phyloP scores from a whole-genome alignment of 441 rosid species.

The Erodium texanum region DNA sequence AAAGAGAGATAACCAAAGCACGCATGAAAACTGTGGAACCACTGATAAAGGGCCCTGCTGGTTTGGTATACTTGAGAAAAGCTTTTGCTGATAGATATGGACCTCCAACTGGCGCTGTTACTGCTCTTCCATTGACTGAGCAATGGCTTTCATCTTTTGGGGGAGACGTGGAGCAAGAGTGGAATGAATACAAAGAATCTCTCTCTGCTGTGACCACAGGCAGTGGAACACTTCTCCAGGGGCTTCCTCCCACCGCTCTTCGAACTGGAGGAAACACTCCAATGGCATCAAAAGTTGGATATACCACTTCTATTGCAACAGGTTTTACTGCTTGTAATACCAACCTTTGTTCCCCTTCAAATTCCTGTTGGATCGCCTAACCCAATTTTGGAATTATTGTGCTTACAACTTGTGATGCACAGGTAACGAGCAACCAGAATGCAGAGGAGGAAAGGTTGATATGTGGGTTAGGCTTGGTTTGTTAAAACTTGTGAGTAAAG shows the following conservation, averaged over 20 bases:
- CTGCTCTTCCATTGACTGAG: conserved; percentile 45
- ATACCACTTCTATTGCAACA: conserved; percentile 16
- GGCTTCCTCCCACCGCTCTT: conserved; percentile 43
- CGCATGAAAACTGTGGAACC: conserved; percentile 70
- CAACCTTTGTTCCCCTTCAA: not conserved
- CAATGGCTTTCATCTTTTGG: conserved; percentile 56
- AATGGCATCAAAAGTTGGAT: conserved; percentile 20
- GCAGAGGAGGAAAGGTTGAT: conserved; percentile 72
- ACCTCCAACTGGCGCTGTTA: conserved; percentile 33
- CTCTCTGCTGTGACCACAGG: conserved; percentile 38
- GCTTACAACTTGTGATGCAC: conserved; percentile 9
- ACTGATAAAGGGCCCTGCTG: conserved; percentile 72
- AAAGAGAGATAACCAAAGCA: conserved; percentile 64
- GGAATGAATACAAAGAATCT: conserved; percentile 57
- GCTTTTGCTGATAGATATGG: conserved; percentile 61
- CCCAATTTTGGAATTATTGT: not conserved
- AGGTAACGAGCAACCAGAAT: conserved; percentile 46
- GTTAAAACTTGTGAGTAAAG: conserved; percentile 54
- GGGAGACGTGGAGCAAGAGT: conserved; percentile 46
- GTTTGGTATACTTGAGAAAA: conserved; percentile 60
- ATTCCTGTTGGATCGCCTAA: conserved; percentile 3
- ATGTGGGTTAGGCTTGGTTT: conserved; percentile 68
- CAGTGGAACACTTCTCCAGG: conserved; percentile 32
- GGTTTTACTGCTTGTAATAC: conserved; percentile 28
- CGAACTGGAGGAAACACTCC: conserved; percentile 61